Evolutionary conservation across 805 yeast genomes (phyloP).

Genomic region (Saturnispora sekii): DNA sequence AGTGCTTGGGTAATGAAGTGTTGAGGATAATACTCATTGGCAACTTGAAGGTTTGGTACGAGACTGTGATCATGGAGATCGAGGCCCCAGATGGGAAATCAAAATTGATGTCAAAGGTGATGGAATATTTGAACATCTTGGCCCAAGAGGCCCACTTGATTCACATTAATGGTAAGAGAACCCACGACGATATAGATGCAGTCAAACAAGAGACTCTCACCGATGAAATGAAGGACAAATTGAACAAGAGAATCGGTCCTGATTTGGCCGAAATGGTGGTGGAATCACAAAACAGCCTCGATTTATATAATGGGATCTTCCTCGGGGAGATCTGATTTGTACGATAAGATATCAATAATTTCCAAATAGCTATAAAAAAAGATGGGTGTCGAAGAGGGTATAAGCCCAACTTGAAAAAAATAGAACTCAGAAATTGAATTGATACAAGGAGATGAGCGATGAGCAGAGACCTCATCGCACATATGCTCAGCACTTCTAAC

Average conservation of each 20-base stretch:
- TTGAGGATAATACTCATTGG: conserved; percentile 77
- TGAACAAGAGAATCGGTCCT: conserved; percentile 53
- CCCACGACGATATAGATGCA: conserved; percentile 20
- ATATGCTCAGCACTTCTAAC: no score
- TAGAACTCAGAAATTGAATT: not conserved
- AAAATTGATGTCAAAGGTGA: conserved; percentile 34
- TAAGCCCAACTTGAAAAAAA: not conserved
- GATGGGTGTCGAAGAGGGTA: not conserved
- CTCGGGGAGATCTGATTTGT: conserved; percentile 46
- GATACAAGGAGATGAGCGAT: no score
- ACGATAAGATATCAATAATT: not conserved
- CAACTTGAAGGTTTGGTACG: conserved; percentile 72
- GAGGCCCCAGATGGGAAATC: conserved; percentile 16
- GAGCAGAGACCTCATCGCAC: no score
- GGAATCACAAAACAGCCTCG: conserved; percentile 38
- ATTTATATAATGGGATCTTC: conserved; percentile 54
- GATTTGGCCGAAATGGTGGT: conserved; percentile 41
- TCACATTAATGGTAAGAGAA: conserved; percentile 9
- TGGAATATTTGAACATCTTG: conserved; percentile 47
- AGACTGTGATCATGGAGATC: conserved; percentile 37
- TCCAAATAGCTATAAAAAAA: not conserved
- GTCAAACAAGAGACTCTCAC: conserved; percentile 15
- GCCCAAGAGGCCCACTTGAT: conserved; percentile 26
- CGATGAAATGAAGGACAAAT: conserved; percentile 28
- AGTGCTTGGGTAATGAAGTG: conserved; percentile 80